Base-by-base conservation (phyloP, 306 rosid genomes). In the Trichosanthes truncata region DNA sequence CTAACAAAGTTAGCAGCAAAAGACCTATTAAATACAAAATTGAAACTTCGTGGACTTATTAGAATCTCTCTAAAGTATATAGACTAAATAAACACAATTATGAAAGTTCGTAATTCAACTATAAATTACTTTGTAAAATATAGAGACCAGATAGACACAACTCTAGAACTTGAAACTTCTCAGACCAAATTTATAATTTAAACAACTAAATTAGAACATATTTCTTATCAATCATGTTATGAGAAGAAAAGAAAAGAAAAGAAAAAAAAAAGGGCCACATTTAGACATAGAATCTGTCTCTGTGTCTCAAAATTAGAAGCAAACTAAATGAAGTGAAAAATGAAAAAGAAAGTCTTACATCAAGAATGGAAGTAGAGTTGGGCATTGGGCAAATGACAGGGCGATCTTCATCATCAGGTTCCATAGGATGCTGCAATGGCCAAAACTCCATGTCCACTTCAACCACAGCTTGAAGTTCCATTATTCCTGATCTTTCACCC, bases 351-450 rank as follows among this genome's bases (percentile, higher is more conserved):
- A 73, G 13, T 40, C 76, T 91, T 83, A 94, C 97, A 72, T 89
- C 84, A 82, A 91, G 83, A 29, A 95, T 86, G 1, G 98, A 86
- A 81, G 69, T 6, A 6, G 97, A 88, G 80, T 89, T 87, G 0
- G 97, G 96, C 92, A 95, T 91, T 46, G 98, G 98, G 80, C 98
- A 95, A 87, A 87, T 89, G 57, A 95, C 97, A 0, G 98, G 98
- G 78, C 84, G 94, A 82, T 95, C 98, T 87, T 95, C 96, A 84
- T 95, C 96, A 0, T 88, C 86, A 48, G 98, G 98, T 84, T 95
- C 97, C 84, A 88, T 46, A 21, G 98, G 98, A 71, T 95, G 98
- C 35, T 95, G 92, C 41, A 92, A 89, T n/a, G 98, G 97, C 85
- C 84, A 87, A 83, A 95, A 92, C 63, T 90, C 97, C 31, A 85